phyloP scores from a whole-genome alignment of 495 filamentous ascomycete genomes.

The Bathelium albidoporum region DNA sequence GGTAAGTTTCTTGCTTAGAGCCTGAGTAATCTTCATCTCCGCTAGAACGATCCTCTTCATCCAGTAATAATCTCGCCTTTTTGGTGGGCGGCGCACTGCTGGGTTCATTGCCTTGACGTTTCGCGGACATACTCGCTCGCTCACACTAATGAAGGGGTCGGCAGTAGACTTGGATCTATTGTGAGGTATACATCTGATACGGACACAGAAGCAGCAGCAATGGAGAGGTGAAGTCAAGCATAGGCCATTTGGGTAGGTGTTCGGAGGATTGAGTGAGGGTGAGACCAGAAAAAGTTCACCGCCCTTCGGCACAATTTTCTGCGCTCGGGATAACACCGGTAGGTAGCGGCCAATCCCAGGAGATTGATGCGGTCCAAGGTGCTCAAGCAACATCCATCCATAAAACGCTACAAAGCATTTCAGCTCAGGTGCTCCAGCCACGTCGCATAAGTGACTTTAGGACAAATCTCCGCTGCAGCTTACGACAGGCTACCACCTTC shows the following conservation, averaged over 20 bases:
- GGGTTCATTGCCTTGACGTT: background rate
- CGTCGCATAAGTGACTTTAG: too few species aligned
- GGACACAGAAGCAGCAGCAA: background rate
- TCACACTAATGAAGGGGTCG: background rate
- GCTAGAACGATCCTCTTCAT: background rate
- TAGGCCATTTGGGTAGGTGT: background rate
- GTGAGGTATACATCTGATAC: too few species aligned
- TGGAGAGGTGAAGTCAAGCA: background rate
- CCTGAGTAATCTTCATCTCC: background rate
- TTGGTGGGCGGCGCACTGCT: background rate
- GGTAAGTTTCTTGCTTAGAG: constrained; percentile 10
- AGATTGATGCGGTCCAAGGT: too few species aligned
- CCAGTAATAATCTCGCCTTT: background rate
- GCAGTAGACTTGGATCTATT: background rate
- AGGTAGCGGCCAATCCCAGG: too few species aligned
- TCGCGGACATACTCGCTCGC: background rate
- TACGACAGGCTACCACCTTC: too few species aligned
- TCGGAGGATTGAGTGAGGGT: background rate
- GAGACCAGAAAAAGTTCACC: background rate
- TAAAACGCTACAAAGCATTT: too few species aligned
- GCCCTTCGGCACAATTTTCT: background rate
- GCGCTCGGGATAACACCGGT: too few species aligned
- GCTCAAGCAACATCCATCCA: too few species aligned
- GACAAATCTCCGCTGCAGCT: too few species aligned
- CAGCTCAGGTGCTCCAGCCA: too few species aligned